phyloP scores from a whole-genome alignment of 345 rosid species.

The Bruguiera sexangula region DNA sequence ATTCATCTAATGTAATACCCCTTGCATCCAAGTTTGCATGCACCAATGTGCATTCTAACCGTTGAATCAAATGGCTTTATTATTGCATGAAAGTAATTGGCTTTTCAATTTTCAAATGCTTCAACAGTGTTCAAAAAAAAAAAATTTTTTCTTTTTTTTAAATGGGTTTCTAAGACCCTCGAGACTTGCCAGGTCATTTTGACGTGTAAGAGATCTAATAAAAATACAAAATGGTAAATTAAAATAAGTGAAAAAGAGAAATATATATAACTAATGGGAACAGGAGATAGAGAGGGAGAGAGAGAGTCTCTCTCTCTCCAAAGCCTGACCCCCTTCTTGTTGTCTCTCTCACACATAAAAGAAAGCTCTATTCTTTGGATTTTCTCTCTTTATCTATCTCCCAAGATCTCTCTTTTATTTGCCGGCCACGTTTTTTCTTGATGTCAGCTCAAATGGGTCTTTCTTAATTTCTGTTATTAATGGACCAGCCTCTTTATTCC shows the following conservation, averaged over 20 bases:
- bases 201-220: neutral
- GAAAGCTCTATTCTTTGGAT: neutral
- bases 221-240: neutral
- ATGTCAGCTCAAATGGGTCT: neutral
- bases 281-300: neutral
- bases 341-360: neutral
- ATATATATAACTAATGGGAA: neutral
- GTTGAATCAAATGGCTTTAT: too few species aligned
- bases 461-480: neutral
- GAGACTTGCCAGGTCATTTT: neutral
- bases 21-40: too few species aligned
- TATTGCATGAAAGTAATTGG: too few species aligned
- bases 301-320: neutral
- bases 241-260: neutral
- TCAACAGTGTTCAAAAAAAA: too few species aligned
- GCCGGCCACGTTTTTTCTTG: neutral
- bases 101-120: too few species aligned
- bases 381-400: neutral
- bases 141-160: too few species aligned
- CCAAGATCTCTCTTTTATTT: too few species aligned
- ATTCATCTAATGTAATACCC: too few species aligned
- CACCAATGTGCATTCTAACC: too few species aligned
- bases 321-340: neutral
- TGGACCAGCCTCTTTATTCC: neutral
- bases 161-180: too few species aligned